These are phyloP conservation scores for Yarrowia divulgata DNA, from an alignment of 805 yeast species.

Conservation along the genomic window DNA sequence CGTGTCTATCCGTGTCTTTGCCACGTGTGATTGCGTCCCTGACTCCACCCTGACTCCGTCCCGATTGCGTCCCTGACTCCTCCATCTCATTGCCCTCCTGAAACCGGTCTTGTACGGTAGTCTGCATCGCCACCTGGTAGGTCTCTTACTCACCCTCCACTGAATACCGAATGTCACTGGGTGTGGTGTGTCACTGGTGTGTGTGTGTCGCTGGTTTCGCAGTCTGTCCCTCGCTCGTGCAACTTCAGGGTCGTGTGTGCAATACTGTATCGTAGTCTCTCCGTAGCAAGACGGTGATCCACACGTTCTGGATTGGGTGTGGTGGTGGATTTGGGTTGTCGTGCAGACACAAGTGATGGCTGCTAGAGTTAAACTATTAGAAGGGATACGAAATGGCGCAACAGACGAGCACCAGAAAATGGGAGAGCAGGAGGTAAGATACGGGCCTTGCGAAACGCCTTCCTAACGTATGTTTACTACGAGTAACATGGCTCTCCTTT, in stretches of 20 bases:
- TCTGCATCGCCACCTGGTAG: too few relatives aligned
- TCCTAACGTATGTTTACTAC: too few relatives aligned
- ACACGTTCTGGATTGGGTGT: slow-evolving; percentile 37
- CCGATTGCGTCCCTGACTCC: too few relatives aligned
- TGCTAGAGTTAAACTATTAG: slow-evolving; percentile 30
- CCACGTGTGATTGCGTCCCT: too few relatives aligned
- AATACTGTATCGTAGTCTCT: background rate
- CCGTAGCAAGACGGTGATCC: slow-evolving; percentile 31
- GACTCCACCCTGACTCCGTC: too few relatives aligned
- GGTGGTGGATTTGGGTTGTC: slow-evolving; percentile 30
- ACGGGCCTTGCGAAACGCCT: too few relatives aligned
- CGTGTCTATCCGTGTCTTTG: too few relatives aligned
- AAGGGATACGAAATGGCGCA: slow-evolving; percentile 39
- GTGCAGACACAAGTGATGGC: slow-evolving; percentile 29
- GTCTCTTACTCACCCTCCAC: slow-evolving; percentile 25
- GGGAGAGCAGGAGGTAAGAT: too few relatives aligned
- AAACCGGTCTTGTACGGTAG: too few relatives aligned
- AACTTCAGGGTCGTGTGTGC: background rate
- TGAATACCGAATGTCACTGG: slow-evolving; percentile 20
- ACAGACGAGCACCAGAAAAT: background rate
- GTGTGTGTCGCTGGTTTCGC: slow-evolving; percentile 6
- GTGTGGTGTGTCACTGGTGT: slow-evolving; percentile 23
- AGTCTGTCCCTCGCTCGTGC: slow-evolving; percentile 7
- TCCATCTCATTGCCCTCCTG: too few relatives aligned
- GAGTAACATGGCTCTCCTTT: too few relatives aligned